Evolutionary conservation across 2,329 filamentous ascomycete genomes (phyloP), one percentile per base, ranked within the genome.

Genomic region (Hirsutella rhossiliensis): DNA sequence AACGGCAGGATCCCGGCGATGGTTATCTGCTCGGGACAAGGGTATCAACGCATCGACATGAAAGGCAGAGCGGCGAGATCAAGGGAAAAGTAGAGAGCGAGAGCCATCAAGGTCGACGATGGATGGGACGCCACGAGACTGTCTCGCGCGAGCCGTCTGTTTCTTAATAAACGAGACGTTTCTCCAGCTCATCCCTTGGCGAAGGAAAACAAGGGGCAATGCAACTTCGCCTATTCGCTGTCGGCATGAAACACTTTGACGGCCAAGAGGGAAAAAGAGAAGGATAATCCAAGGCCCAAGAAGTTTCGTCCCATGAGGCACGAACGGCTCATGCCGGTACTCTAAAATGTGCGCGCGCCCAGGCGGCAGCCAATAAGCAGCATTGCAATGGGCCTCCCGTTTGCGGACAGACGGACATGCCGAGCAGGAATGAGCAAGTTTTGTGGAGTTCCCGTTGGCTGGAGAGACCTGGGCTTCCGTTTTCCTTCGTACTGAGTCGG

Each of bases 351-450:
- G 34, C 34, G 18, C 18, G 13, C 34, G 34, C 34, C 34, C 18
- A 37, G 18, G 34, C 34, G 34, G 18, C 34, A 27, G 23, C 34
- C n/a, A 37, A 17, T 17, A 36, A 17, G 15, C 15, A 17, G 13
- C n/a, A 34, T 11, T n/a, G 8, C 13, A 34, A 34, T 34, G 32
- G n/a, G n/a, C n/a, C n/a, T n/a, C 15, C 34, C 34, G 34, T 37
- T 37, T 37, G 34, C 34, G 18, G 18, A 8, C 29, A 15, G 19
- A 12, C 6, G 18, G 11, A 28, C 12, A 13, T 2, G 4, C 31
- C 61, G 61, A 62, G 61, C 61, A 62, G 45, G 43, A 60, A 61
- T 63, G 61, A 62, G 61, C 61, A 63, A 49, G 56, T 63, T 62
- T 62, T 57, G 47, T 50, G 34, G 49, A 52, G 55, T 30, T n/a